Evolutionary conservation across 2,329 filamentous ascomycete species (phyloP), one percentile per base, ranked within the genome.

Genomic region (Colletotrichum tabaci): DNA sequence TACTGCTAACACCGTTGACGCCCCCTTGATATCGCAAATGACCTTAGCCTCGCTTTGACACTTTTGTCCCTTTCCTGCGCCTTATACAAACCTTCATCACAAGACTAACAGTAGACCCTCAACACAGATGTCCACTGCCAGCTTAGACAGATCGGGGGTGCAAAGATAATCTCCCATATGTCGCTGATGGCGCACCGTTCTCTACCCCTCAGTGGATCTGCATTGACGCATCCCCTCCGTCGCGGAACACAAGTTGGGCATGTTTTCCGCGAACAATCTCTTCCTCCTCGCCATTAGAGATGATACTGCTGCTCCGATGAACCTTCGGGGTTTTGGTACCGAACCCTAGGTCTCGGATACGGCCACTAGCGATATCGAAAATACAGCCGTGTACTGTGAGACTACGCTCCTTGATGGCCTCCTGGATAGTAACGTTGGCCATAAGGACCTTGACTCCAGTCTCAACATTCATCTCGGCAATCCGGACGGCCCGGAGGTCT

Each of bases 401-500:
- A 1, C 91, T 92, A 38, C 93, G 86, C 76, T 94, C 90, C 74
- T 85, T 81, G 71, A 95, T 89, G 35, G 93, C 94, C 73, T 93
- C 91, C 77, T 91, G 87, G 40, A 97, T 87, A 30, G 89, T 87
- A 61, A 87, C 85, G 81, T 94, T 95, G 78, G 90, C 86, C 84
- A 91, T 88, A 68, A 96, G 82, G 23, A 90, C 87, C 75, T 90
- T 85, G 70, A 96, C 85, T 30, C 93, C 92, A 44, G 88, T 85
- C 75, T 90, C 85, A 21, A 97, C 93, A 79, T 96, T 96, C 77
- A 95, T 83, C 84, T 96, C 93, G 6, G 92, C 92, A 73, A 97
- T 83, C 75, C 90, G 90, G 13, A 88, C 81, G 1, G 86, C 86
- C 60, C 89, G 87, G 60, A 87, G 86, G 64, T 86, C 81, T 75